phyloP scores from a whole-genome alignment of 2,329 filamentous ascomycete genomes.

The Cladophialophora psammophila region DNA sequence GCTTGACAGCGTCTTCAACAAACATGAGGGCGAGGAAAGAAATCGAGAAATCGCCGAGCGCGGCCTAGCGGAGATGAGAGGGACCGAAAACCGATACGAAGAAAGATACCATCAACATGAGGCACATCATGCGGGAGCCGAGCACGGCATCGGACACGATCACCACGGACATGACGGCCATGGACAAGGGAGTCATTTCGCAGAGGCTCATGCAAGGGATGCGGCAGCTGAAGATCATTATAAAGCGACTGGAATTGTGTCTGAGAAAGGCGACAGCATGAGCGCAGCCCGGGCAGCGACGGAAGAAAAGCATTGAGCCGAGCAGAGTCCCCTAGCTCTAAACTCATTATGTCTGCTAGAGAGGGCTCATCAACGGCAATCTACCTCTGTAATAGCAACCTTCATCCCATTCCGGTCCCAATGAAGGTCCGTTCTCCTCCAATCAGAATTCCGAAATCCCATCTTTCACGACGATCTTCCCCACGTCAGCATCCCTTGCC shows the following conservation, averaged over 20 bases:
- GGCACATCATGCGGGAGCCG: background rate
- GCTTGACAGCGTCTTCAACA: slow-evolving; percentile 50
- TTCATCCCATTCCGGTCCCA: background rate
- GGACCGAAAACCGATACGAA: slow-evolving; percentile 15
- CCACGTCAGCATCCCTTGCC: slow-evolving; percentile 45
- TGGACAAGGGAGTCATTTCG: slow-evolving; percentile 17
- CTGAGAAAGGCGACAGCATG: background rate
- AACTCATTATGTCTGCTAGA: background rate
- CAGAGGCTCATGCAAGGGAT: slow-evolving; percentile 12
- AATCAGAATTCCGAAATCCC: slow-evolving; percentile 43
- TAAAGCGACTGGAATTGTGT: background rate
- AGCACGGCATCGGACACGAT: background rate
- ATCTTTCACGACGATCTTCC: slow-evolving; percentile 43
- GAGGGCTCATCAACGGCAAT: background rate
- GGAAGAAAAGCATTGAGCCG: slow-evolving; percentile 10
- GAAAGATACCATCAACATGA: background rate
- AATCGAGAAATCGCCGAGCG: slow-evolving; percentile 48
- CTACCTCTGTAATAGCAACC: background rate
- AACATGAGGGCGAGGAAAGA: slow-evolving; percentile 45
- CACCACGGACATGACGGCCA: background rate
- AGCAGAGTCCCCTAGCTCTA: no score
- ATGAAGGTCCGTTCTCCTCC: background rate
- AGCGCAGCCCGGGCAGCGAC: slow-evolving; percentile 1
- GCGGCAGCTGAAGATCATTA: background rate
- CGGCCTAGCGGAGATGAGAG: slow-evolving; percentile 39